Base-by-base conservation (phyloP, 306 rosid genomes). In the Benincasa hispida region DNA sequence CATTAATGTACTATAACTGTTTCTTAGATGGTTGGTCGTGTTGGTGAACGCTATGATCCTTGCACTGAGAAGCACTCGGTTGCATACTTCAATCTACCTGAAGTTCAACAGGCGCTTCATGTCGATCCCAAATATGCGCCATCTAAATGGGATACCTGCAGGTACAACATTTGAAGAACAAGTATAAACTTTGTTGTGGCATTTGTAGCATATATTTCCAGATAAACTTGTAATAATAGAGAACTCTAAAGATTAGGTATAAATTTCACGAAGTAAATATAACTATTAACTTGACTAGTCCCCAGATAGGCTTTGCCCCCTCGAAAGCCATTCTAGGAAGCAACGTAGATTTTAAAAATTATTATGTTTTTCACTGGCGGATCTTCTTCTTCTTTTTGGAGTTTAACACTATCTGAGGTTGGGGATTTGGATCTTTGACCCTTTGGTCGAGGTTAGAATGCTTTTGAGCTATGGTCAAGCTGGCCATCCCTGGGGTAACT, bases 71-170 rank as follows among this genome's bases (percentile, higher is more conserved):
- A 21, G 48, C 92, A 91, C 79, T 85, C 93, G 61, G 68, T 51
- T 54, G 79, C 68, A 25, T 93, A 89, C 88, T 93, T 91, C 87
- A 93, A 93, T 83, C 88, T 51, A 75, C 96, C 91, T 0, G 88
- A 89, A 84, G 98, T 93, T 74, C 96, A 93, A 75, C 82, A 17
- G 72, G 82, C 75, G 42, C 97, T 93, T 81, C 93, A 91, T 73
- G 92, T 91, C 54, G 88, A 93, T 84, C 85, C 79, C 25, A 21
- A 37, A 75, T 81, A 80, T 61, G 85, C 87, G 22, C 97, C 98
- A 66, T 73, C 84, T 54, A 78, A 63, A 84, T 93, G 97, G 98
- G 83, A 69, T 47, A 82, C 97, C 72, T 93, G 97, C 94, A 91
- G 94, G 98, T 93, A 87, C 57, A 32, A 75, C 54, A 30, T 79